Evolutionary conservation across 1,284 basidiomycete genomes (phyloP).

Genomic region (Xerocomus minutiporus): DNA sequence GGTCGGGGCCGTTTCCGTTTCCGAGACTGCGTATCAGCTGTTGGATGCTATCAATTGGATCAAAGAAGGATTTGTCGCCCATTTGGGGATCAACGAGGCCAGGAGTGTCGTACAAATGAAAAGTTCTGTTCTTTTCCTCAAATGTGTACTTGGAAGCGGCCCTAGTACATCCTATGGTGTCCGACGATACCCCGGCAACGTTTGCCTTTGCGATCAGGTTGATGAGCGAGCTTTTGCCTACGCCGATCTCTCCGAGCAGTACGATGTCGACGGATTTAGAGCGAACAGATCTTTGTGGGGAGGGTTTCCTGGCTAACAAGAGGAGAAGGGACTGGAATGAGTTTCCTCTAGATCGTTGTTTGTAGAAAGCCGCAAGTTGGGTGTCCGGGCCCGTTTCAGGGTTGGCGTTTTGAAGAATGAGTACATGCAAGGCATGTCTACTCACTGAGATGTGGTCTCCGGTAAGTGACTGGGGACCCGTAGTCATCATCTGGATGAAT

Average conservation of each 20-base stretch:
- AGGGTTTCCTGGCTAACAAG: conserved; percentile 6
- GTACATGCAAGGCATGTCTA: conserved; percentile 11
- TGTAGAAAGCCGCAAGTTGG: conserved; percentile 8
- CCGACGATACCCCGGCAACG: conserved; percentile 23
- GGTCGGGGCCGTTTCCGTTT: conserved; percentile 27
- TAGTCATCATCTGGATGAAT: conserved; percentile 14
- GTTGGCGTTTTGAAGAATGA: conserved; percentile 15
- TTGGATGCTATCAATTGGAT: conserved; percentile 32
- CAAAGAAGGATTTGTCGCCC: conserved; percentile 22
- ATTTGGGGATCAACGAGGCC: conserved; percentile 38
- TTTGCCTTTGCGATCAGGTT: conserved; percentile 17
- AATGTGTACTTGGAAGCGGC: conserved; percentile 13
- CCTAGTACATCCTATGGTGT: conserved; percentile 22
- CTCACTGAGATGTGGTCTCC: conserved; percentile 7
- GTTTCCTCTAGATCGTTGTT: conserved; percentile 7
- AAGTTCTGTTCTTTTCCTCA: conserved; percentile 13
- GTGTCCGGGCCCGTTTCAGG: conserved; percentile 4
- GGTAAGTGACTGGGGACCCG: neutral
- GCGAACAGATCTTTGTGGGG: neutral
- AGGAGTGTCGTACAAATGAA: conserved; percentile 36
- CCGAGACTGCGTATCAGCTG: conserved; percentile 30
- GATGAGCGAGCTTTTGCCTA: conserved; percentile 31
- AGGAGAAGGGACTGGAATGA: conserved; percentile 17
- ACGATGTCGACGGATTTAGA: conserved; percentile 15
- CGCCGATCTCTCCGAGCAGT: conserved; percentile 26